Evolutionary conservation across 306 rosid species (phyloP), one percentile per base, ranked within the genome.

Genomic region (Inga oerstediana): DNA sequence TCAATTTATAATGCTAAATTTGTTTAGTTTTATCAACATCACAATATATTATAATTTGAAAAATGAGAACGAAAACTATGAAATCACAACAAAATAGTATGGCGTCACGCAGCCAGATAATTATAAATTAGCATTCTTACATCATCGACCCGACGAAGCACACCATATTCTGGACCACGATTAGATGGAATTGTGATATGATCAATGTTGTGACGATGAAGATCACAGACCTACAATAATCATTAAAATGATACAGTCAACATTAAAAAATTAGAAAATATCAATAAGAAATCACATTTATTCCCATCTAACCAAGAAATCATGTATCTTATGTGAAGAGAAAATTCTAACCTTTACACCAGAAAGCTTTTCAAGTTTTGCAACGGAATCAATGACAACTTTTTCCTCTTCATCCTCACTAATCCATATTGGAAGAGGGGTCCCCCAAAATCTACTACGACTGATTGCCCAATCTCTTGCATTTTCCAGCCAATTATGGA

Each of bases 381-480:
- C 93, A 87, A 96, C 92, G 43, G 97, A 96, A 87, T 92, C 97
- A 84, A 96, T 91, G 76, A 96, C 92, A 27, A 87, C 62, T 73
- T 88, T 77, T 86, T 94, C 99, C 86, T 89, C 89, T 44, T 92
- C 97, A 77, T 96, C 98, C 86, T 94, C 97, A 72, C 97, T 96
- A 66, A 94, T 90, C 99, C 98, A 96, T 83, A 96, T 76, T 39
- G 98, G 98, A 81, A 96, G 94, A 75, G 99, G 98, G 75, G 98
- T 96, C 59, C 98, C 99, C 99, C 99, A 96, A 85, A 96, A 96
- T 88, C 98, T 90, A 91, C 98, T 96, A 22, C 99, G 94, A 85
- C 99, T 96, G 77, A 96, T 88, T 76, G 98, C 98, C 98, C 99
- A 96, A 81, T 96, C 99, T 88, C 99, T 92, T 30, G 98, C 99